Conservation (phyloP, 192 early-diverging fungal species). For the Spinellus fusiger region DNA sequence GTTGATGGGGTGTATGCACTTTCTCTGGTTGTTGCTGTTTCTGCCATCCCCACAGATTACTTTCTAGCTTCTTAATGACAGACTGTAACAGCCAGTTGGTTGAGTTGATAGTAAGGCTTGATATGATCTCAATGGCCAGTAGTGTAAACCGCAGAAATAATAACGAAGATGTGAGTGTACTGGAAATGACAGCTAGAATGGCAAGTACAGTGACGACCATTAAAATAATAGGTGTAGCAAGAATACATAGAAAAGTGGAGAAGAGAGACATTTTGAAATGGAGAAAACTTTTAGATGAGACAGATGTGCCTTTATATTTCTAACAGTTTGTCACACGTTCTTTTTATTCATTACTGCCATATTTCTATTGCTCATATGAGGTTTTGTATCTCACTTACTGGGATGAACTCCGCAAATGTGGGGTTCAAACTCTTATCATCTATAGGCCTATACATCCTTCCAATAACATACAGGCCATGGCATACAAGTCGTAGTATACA, state of each 20-base stretch:
- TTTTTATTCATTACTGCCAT: too few relatives aligned
- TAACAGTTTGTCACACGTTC: too few relatives aligned
- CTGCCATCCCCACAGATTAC: neutral
- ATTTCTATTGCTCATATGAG: too few relatives aligned
- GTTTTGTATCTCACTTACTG: too few relatives aligned
- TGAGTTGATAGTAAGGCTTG: conserved; percentile 8
- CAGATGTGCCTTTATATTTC: too few relatives aligned
- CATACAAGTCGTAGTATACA: too few relatives aligned
- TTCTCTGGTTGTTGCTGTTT: neutral
- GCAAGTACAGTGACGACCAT: neutral
- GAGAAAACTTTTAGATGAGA: too few relatives aligned
- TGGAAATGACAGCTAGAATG: conserved; percentile 7
- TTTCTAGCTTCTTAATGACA: neutral
- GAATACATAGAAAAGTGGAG: conserved; percentile 1
- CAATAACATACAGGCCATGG: too few relatives aligned
- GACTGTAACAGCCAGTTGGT: conserved; percentile 10
- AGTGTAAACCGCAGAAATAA: conserved; percentile 7
- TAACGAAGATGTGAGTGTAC: conserved; percentile 18
- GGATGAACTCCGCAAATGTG: too few relatives aligned
- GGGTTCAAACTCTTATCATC: too few relatives aligned
- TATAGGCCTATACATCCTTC: too few relatives aligned
- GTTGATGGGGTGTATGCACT: too few relatives aligned
- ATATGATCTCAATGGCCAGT: conserved; percentile 9
- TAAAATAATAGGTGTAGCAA: conserved; percentile 7
- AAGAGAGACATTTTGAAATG: conserved; percentile 2